A percentile compares a stretch with the other conserved stretches of the same genome.
These are phyloP conservation scores for Lentinula boryana DNA, from an alignment of 768 basidiomycete genomes.

Conservation along the genomic window DNA sequence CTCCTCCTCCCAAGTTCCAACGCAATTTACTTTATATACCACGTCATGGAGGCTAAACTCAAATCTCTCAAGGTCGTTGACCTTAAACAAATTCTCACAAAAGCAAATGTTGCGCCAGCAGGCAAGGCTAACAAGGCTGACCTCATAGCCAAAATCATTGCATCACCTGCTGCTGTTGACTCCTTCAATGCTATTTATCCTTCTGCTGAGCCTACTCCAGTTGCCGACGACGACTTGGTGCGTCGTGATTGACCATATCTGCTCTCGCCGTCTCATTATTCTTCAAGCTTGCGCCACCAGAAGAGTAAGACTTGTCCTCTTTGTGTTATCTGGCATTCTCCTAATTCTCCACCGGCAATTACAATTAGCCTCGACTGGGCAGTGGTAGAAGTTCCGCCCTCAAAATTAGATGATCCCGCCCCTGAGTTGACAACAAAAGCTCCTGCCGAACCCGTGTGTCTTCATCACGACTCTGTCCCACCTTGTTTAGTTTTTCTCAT, in stretches of 20 bases:
- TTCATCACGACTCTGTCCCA: neutral
- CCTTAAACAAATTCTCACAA: constrained; percentile 55
- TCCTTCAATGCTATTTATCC: constrained; percentile 38
- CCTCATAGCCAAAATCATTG: constrained; percentile 57
- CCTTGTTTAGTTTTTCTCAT: neutral
- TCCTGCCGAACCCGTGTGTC: neutral
- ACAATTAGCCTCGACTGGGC: constrained; percentile 41
- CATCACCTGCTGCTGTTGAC: constrained; percentile 42
- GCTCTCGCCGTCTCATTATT: neutral
- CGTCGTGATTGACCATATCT: neutral
- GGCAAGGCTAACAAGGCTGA: constrained; percentile 62
- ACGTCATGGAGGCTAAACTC: constrained; percentile 11
- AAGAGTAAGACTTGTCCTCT: constrained; percentile 21
- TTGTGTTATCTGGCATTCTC: neutral
- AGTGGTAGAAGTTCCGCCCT: constrained; percentile 20
- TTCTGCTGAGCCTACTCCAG: constrained; percentile 20
- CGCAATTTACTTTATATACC: neutral
- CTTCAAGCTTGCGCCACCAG: constrained; percentile 23
- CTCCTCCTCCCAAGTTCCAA: neutral
- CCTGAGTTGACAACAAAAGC: neutral
- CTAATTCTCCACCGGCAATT: constrained; percentile 1
- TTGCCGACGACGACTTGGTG: constrained; percentile 22
- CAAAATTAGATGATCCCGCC: constrained; percentile 6
- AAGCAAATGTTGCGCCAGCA: constrained; percentile 41
- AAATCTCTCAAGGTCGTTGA: constrained; percentile 70